Evolutionary conservation across 345 rosid species (phyloP).

Genomic region (Salix suchowensis): DNA sequence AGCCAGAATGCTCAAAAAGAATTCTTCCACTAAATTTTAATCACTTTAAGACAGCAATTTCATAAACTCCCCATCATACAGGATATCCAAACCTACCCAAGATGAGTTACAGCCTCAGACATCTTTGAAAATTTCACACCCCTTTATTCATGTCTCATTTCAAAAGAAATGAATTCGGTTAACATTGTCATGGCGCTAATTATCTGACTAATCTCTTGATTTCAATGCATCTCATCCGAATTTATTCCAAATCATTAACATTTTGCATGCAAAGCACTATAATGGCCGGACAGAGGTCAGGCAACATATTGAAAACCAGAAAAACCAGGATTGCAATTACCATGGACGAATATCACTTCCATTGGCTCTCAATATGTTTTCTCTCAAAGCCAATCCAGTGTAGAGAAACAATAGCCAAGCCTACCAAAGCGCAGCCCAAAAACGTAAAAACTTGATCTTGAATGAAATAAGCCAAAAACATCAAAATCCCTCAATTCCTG

Average conservation of each 20-base stretch:
- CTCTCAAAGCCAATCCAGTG: constrained; percentile 92
- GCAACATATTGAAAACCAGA: not conserved
- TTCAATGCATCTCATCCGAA: not conserved
- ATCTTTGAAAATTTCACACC: not conserved
- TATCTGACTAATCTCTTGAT: not conserved
- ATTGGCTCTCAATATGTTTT: constrained; percentile 86
- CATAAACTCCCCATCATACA: not conserved
- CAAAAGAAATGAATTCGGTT: not conserved
- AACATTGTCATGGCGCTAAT: not conserved
- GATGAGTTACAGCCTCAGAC: not conserved
- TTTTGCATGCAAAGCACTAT: not conserved
- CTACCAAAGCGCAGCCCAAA: constrained; percentile 29
- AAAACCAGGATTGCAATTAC: constrained; percentile 33
- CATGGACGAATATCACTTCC: constrained; percentile 99
- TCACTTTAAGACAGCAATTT: not conserved
- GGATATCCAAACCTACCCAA: not conserved
- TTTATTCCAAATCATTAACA: not conserved
- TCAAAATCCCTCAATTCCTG: not conserved
- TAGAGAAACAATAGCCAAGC: constrained; percentile 95
- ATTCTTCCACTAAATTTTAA: not conserved
- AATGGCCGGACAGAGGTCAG: not conserved
- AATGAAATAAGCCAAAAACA: not conserved
- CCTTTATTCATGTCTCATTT: not conserved
- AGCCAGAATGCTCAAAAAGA: not conserved
- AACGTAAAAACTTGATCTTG: not conserved